Evolutionary conservation across 768 basidiomycete genomes (phyloP).

Genomic region (Trametes elegans): DNA sequence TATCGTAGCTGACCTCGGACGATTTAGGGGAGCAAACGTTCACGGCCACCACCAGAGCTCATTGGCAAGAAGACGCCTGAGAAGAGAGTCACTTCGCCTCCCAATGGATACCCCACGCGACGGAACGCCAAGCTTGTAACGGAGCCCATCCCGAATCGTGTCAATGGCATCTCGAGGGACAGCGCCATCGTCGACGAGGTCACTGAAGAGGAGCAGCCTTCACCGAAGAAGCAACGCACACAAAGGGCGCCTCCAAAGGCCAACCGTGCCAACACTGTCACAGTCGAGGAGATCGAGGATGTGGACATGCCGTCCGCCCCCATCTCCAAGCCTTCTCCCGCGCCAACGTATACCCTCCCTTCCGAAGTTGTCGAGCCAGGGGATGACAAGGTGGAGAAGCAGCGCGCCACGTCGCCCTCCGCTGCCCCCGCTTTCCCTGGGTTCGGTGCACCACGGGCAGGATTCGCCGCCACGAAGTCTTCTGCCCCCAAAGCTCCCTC

Average conservation of each 20-base stretch:
- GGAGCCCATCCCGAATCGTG: too few species aligned
- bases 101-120: too few species aligned
- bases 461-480: conserved; percentile 35
- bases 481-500: conserved; percentile 74
- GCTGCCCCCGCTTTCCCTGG: conserved; percentile 6
- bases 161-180: conserved; percentile 1
- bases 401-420: conserved; percentile 16
- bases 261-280: conserved; percentile 2
- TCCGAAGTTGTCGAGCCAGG: conserved; percentile 41
- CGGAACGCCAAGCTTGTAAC: too few species aligned
- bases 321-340: conserved; percentile 18
- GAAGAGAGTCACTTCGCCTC: conserved; percentile 12
- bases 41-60: conserved; percentile 64
- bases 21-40: conserved; percentile 70
- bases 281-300: conserved; percentile 35
- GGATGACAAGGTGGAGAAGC: conserved; percentile 22
- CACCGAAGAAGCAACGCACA: conserved; percentile 50
- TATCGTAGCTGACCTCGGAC: conserved; percentile 8
- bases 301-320: conserved; percentile 29
- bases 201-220: conserved; percentile 37
- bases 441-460: conserved; percentile 1
- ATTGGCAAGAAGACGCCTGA: conserved; percentile 32
- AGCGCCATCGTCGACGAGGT: conserved; percentile 37
- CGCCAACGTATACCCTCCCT: conserved; percentile 24
- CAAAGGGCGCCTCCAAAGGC: background rate